phyloP scores from a whole-genome alignment of 441 rosid species.

The Gossypium schwendimanii region DNA sequence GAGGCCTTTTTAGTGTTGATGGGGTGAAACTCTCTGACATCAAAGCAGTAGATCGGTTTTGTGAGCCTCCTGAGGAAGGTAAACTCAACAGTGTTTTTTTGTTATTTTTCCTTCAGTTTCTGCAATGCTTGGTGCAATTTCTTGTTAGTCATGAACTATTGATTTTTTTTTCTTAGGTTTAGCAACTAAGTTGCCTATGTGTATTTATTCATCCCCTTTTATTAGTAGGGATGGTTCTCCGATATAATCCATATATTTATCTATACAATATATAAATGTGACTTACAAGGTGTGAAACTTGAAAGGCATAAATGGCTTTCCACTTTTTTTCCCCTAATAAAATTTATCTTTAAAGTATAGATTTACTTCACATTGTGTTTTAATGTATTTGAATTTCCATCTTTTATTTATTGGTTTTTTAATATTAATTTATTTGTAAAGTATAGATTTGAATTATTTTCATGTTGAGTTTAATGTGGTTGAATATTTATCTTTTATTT shows the following conservation, averaged over 20 bases:
- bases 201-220: background rate
- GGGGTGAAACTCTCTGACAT: conserved; percentile 91
- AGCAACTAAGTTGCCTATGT: background rate
- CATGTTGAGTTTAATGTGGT: too few species aligned
- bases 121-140: conserved; percentile 1
- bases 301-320: background rate
- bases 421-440: background rate
- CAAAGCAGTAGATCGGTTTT: conserved; percentile 76
- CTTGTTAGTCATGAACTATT: background rate
- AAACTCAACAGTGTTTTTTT: conserved; percentile 10
- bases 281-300: background rate
- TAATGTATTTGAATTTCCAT: background rate
- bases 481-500: too few species aligned
- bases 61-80: conserved; percentile 99
- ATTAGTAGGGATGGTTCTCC: background rate
- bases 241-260: background rate
- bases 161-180: background rate
- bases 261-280: background rate
- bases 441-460: too few species aligned
- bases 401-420: background rate
- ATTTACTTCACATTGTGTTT: background rate
- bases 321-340: background rate
- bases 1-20: conserved; percentile 93
- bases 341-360: background rate
- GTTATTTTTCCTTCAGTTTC: conserved; percentile 1